Evolutionary conservation across 306 rosid species (phyloP).

Genomic region (Prunus dulcis): DNA sequence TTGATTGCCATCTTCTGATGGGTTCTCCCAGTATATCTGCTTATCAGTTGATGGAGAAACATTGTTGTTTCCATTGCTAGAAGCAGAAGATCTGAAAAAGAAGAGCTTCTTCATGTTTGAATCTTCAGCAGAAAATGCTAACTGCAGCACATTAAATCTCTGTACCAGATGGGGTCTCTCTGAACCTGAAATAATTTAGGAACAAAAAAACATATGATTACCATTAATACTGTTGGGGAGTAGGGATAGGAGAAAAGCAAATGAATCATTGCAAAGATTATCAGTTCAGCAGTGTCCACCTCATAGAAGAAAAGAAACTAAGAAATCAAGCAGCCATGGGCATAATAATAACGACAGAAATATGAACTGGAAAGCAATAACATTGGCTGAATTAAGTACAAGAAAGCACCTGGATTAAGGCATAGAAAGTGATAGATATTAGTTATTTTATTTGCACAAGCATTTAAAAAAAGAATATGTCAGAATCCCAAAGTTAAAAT

Average conservation of each 20-base stretch:
- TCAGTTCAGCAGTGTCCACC: background rate
- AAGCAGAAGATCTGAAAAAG: slow-evolving; percentile 70
- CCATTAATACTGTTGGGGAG: slow-evolving; percentile 3
- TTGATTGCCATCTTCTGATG: slow-evolving; percentile 47
- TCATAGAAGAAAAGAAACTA: background rate
- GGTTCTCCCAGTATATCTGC: slow-evolving; percentile 49
- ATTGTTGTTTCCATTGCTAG: slow-evolving; percentile 43
- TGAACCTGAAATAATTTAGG: slow-evolving; percentile 27
- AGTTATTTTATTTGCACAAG: background rate
- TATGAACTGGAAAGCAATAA: background rate
- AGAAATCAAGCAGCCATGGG: background rate
- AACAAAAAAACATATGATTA: slow-evolving; percentile 6
- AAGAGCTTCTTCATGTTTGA: slow-evolving; percentile 77
- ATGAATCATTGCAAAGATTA: background rate
- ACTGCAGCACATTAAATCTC: slow-evolving; percentile 31
- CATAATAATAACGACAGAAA: slow-evolving; percentile 1
- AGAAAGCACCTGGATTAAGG: background rate
- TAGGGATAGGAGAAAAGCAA: background rate
- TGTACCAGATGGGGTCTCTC: slow-evolving; percentile 20
- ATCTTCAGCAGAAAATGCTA: slow-evolving; percentile 25
- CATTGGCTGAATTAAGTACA: slow-evolving; percentile 2
- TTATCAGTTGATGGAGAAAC: slow-evolving; percentile 50
- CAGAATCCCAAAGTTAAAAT: background rate
- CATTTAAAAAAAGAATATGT: background rate
- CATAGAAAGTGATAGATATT: background rate